Evolutionary conservation across 331 rosid genomes (phyloP).

Genomic region (Quercus phellos): DNA sequence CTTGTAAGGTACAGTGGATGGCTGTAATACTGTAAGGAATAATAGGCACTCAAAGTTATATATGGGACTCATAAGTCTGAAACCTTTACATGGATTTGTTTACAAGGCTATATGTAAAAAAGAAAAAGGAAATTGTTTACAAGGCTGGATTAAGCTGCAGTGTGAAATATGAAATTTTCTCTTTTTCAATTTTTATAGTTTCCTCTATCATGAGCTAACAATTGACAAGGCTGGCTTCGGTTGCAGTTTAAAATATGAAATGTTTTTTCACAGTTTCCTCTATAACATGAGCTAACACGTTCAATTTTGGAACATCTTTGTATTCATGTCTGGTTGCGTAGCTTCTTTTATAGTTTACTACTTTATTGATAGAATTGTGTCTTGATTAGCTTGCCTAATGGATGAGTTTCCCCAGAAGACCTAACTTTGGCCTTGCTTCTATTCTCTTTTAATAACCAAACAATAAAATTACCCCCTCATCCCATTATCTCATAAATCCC

Average conservation of each 20-base stretch:
- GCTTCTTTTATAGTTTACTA: not conserved
- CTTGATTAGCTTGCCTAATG: not conserved
- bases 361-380: not conserved
- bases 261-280: not conserved
- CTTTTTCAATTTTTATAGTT: too few relatives aligned
- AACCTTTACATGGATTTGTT: not conserved
- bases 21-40: not conserved
- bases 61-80: not conserved
- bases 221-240: not conserved
- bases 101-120: too few relatives aligned
- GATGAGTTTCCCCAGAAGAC: not conserved
- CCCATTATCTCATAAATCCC: too few relatives aligned
- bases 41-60: not conserved
- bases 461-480: too few relatives aligned
- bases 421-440: not conserved
- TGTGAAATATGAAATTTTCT: too few relatives aligned
- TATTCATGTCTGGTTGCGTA: not conserved
- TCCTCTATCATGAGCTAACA: not conserved
- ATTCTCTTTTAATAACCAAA: not conserved
- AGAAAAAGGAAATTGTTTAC: not conserved
- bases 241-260: not conserved
- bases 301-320: not conserved
- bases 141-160: not conserved
- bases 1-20: not conserved
- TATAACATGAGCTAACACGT: not conserved